A percentile compares a stretch with the other conserved stretches of the same genome.
These are phyloP conservation scores for Orbilia oligospora DNA, from an alignment of 2,329 filamentous ascomycete species.

Conservation along the genomic window DNA sequence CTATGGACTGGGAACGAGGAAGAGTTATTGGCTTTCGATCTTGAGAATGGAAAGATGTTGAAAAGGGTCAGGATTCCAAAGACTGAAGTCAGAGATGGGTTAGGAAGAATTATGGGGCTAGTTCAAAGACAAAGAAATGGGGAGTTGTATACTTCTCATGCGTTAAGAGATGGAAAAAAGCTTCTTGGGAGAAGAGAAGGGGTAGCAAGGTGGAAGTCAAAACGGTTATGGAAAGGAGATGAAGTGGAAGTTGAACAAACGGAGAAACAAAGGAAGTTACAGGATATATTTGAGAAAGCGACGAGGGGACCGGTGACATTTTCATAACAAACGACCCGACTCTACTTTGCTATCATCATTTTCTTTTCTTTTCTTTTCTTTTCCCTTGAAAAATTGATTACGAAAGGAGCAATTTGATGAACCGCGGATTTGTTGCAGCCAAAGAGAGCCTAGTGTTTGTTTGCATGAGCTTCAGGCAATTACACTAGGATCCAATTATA, in stretches of 20 bases:
- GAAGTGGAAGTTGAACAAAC: conserved; percentile 39
- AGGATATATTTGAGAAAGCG: conserved; percentile 55
- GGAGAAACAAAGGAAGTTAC: conserved; percentile 44
- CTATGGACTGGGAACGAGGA: conserved; percentile 69
- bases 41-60: conserved; percentile 81
- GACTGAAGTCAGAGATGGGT: conserved; percentile 67
- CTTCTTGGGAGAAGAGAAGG: conserved; percentile 32
- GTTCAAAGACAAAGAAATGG: conserved; percentile 12
- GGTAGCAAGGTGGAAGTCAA: conserved; percentile 39
- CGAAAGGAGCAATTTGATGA: too few species aligned
- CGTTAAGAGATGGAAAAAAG: conserved; percentile 14
- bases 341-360: too few species aligned
- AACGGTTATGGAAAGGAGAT: conserved; percentile 43
- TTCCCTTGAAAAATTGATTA: too few species aligned
- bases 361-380: too few species aligned
- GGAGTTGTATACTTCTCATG: conserved; percentile 54
- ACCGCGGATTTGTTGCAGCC: too few species aligned
- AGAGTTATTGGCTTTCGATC: conserved; percentile 72
- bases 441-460: too few species aligned
- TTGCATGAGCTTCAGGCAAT: background rate
- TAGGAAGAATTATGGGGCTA: conserved; percentile 50
- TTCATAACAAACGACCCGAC: conserved; percentile 4
- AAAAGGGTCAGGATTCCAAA: conserved; percentile 77
- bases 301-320: conserved; percentile 42
- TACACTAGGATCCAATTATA: background rate